A percentile compares a stretch with the other conserved stretches of the same genome.
Conservation (phyloP, 1,284 basidiomycete genomes). For the Rhodotorula sp. region DNA sequence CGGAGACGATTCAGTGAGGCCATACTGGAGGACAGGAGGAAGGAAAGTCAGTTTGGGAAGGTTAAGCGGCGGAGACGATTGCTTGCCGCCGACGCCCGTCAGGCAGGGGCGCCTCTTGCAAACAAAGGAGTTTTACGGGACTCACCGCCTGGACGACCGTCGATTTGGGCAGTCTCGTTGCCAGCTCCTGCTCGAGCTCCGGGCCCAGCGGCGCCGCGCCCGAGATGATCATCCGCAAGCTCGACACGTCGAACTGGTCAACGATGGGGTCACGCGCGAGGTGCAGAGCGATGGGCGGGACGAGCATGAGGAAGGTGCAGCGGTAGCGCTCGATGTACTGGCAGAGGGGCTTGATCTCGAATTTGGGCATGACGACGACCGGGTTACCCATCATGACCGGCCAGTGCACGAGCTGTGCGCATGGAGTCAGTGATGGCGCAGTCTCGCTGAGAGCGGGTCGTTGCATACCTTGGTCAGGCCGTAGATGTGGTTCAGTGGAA, state of each 20-base stretch:
- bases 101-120: no score
- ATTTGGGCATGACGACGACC: slow-evolving; percentile 68
- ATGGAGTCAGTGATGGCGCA: slow-evolving; percentile 47
- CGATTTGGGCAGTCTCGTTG: slow-evolving; percentile 52
- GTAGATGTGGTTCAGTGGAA: slow-evolving; percentile 43
- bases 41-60: neutral
- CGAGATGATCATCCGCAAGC: slow-evolving; percentile 64
- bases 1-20: slow-evolving; percentile 76
- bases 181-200: slow-evolving; percentile 60
- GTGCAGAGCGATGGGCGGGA: slow-evolving; percentile 80
- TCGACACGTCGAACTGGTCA: slow-evolving; percentile 68
- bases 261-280: slow-evolving; percentile 64
- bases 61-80: neutral
- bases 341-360: slow-evolving; percentile 73
- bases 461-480: slow-evolving; percentile 16
- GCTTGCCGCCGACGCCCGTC: no score
- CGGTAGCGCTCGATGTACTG: slow-evolving; percentile 66
- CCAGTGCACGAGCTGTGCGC: slow-evolving; percentile 58
- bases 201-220: slow-evolving; percentile 80
- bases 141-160: slow-evolving; percentile 45
- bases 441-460: no score
- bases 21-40: slow-evolving; percentile 59
- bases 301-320: slow-evolving; percentile 66
- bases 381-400: slow-evolving; percentile 63
- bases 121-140: no score